Conservation (phyloP, 345 rosid genomes). For the Eucalyptus microcorys region DNA sequence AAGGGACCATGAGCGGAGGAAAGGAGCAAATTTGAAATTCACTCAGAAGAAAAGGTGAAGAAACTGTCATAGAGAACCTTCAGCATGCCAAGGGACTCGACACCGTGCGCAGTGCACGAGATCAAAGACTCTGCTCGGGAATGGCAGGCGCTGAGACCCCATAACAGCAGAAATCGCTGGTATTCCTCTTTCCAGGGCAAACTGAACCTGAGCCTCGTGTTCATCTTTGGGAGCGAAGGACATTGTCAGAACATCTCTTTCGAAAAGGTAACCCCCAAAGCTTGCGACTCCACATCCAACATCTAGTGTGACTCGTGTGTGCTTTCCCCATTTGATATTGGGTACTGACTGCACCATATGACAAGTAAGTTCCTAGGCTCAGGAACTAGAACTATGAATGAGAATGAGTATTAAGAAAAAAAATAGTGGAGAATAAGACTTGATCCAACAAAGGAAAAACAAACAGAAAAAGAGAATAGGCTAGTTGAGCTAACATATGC, state of each 20-base stretch:
- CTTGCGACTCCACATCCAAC: slow-evolving; percentile 99
- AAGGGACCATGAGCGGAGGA: neutral
- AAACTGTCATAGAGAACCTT: slow-evolving; percentile 16
- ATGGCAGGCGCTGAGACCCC: slow-evolving; percentile 87
- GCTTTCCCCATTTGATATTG: slow-evolving; percentile 74
- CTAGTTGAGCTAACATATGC: neutral
- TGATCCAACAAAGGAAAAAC: neutral
- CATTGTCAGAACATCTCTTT: slow-evolving; percentile 82
- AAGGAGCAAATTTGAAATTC: neutral
- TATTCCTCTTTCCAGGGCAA: slow-evolving; percentile 91
- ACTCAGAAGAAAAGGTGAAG: neutral
- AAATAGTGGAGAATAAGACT: neutral
- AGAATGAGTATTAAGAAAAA: neutral
- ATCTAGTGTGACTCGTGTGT: slow-evolving; percentile 58
- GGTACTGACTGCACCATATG: slow-evolving; percentile 43
- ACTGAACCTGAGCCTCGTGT: slow-evolving; percentile 95
- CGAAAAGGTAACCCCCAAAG: slow-evolving; percentile 80
- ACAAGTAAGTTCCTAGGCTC: neutral
- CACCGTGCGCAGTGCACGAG: slow-evolving; percentile 88
- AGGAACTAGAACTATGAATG: neutral
- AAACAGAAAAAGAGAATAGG: neutral
- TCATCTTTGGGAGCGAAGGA: slow-evolving; percentile 97
- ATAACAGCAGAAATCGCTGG: slow-evolving; percentile 96
- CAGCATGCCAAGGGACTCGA: slow-evolving; percentile 92
- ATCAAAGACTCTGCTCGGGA: slow-evolving; percentile 88